These are phyloP conservation scores for Bruguiera gymnorhiza DNA, from an alignment of 345 rosid genomes.

Conservation along the genomic window DNA sequence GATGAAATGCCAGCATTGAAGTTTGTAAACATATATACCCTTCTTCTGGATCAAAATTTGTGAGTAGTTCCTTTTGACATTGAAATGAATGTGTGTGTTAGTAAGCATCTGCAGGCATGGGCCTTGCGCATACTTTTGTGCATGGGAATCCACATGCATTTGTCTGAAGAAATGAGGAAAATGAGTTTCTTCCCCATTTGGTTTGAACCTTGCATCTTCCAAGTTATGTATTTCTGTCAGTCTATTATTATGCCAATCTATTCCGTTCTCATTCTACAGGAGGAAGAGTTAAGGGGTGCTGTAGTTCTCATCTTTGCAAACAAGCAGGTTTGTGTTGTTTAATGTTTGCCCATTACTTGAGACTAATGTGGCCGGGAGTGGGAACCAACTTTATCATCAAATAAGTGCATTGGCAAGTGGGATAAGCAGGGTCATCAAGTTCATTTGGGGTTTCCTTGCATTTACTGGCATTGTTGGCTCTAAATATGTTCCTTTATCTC, in stretches of 20 bases:
- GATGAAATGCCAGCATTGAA: too few relatives aligned
- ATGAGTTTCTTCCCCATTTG: too few relatives aligned
- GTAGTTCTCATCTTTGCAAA: constrained; percentile 54
- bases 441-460: neutral
- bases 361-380: neutral
- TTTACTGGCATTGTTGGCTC: neutral
- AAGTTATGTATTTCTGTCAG: neutral
- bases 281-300: constrained; percentile 55
- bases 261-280: constrained; percentile 21
- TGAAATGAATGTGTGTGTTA: neutral
- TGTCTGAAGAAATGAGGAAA: too few relatives aligned
- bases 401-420: neutral
- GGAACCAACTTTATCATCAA: neutral
- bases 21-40: too few relatives aligned
- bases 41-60: neutral
- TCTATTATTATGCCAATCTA: neutral
- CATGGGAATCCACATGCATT: too few relatives aligned
- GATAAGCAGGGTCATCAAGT: neutral
- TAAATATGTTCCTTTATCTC: neutral
- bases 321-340: constrained; percentile 41
- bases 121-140: too few relatives aligned
- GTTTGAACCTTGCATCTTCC: too few relatives aligned
- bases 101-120: too few relatives aligned
- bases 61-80: neutral
- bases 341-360: neutral